Evolutionary conservation across 1,284 basidiomycete genomes (phyloP).

Genomic region (Sporisorium iseilematis-ciliati): DNA sequence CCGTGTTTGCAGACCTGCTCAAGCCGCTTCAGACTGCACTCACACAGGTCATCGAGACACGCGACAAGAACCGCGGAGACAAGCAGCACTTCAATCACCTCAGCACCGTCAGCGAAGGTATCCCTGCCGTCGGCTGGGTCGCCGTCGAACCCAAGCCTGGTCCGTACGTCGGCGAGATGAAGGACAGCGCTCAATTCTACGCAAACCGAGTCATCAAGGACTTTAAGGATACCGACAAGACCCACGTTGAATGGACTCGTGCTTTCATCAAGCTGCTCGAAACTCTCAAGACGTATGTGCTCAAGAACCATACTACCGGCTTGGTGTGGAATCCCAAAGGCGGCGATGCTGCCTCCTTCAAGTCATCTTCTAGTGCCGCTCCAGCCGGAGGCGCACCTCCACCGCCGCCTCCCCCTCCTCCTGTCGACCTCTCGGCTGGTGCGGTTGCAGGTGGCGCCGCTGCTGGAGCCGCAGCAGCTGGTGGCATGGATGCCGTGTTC

Average conservation of each 20-base stretch:
- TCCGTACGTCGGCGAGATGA: conserved; percentile 84
- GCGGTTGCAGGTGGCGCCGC: conserved; percentile 71
- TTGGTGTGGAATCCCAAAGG: conserved; percentile 84
- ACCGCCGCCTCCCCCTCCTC: conserved; percentile 71
- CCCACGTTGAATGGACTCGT: conserved; percentile 89
- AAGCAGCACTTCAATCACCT: conserved; percentile 86
- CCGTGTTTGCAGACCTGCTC: conserved; percentile 77
- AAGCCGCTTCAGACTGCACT: conserved; percentile 81
- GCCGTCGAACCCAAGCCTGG: conserved; percentile 83
- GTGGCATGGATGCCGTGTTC: conserved; percentile 87
- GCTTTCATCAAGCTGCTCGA: conserved; percentile 81
- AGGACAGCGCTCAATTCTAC: conserved; percentile 90
- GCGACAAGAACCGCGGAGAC: conserved; percentile 85
- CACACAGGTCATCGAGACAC: conserved; percentile 80
- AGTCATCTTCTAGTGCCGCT: conserved; percentile 69
- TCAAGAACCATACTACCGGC: conserved; percentile 88
- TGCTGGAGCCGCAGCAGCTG: conserved; percentile 70
- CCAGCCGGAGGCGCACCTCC: conserved; percentile 74
- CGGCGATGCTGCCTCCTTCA: conserved; percentile 46
- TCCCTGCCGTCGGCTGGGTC: conserved; percentile 91
- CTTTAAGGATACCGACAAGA: conserved; percentile 85
- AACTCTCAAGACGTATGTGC: conserved; percentile 83
- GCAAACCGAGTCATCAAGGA: conserved; percentile 92
- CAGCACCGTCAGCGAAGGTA: conserved; percentile 84
- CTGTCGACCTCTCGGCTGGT: conserved; percentile 57